Evolutionary conservation across 2,329 filamentous ascomycete genomes (phyloP).

Genomic region (Diplodia scrobiculata): DNA sequence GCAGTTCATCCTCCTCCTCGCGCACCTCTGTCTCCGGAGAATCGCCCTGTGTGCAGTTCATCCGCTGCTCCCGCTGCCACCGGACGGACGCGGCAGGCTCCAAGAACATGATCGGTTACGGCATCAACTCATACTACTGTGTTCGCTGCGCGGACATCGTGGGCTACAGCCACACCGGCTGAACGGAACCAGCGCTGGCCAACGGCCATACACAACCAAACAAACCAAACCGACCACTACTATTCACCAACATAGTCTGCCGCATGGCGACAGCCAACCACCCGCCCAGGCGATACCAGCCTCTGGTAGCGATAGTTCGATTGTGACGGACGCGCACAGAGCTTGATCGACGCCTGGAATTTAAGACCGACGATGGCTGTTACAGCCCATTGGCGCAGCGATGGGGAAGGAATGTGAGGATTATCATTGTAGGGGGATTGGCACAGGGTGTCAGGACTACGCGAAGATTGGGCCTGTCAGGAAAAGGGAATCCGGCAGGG

Average conservation of each 20-base stretch:
- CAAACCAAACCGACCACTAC: not conserved
- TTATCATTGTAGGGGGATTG: conserved; percentile 16
- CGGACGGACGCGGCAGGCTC: conserved; percentile 22
- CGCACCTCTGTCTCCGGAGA: conserved; percentile 14
- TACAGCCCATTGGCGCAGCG: not conserved
- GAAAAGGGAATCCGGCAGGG: not conserved
- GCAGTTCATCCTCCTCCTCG: conserved; percentile 9
- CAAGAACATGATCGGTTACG: conserved; percentile 43
- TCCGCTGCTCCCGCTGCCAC: conserved; percentile 33
- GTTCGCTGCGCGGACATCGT: conserved; percentile 46
- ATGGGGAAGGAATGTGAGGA: not conserved
- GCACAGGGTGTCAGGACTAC: not conserved
- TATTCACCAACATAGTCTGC: not conserved
- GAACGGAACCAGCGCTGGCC: conserved; percentile 30
- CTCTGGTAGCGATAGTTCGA: not conserved
- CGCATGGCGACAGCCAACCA: conserved; percentile 6
- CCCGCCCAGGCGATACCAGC: not conserved
- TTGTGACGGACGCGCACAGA: not conserved
- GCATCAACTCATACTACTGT: conserved; percentile 48
- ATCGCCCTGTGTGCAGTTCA: conserved; percentile 21
- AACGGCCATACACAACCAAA: not conserved
- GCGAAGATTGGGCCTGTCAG: too few species aligned
- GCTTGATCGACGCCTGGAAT: conserved; percentile 15
- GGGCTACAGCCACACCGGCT: conserved; percentile 43
- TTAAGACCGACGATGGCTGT: conserved; percentile 7